Evolutionary conservation across 2,329 filamentous ascomycete species (phyloP).

Genomic region (Colletotrichum liaoningense): DNA sequence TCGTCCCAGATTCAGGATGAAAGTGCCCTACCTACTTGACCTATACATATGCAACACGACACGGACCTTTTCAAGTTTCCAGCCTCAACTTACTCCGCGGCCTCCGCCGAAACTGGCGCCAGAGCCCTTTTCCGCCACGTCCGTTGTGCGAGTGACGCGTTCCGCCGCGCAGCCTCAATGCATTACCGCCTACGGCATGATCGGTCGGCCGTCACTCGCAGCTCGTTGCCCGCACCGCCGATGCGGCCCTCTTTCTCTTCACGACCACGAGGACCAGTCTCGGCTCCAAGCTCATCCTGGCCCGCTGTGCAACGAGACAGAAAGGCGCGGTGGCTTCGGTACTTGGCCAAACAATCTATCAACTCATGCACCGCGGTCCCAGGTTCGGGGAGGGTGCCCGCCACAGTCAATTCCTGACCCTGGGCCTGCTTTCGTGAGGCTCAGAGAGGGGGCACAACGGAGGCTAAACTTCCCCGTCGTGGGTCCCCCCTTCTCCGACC

Average conservation of each 20-base stretch:
- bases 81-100: conserved; percentile 26
- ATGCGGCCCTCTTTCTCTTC: background rate
- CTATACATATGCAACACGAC: conserved; percentile 29
- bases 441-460: conserved; percentile 47
- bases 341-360: conserved; percentile 10
- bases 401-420: background rate
- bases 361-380: conserved; percentile 11
- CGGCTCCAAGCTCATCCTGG: conserved; percentile 2
- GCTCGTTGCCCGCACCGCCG: conserved; percentile 5
- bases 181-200: conserved; percentile 28
- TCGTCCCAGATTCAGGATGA: conserved; percentile 36
- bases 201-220: conserved; percentile 19
- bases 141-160: conserved; percentile 27
- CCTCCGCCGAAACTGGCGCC: conserved; percentile 34
- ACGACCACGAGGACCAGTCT: background rate
- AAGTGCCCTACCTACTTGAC: conserved; percentile 23
- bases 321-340: conserved; percentile 9
- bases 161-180: conserved; percentile 32
- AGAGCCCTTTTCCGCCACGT: conserved; percentile 32
- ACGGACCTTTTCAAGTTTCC: conserved; percentile 22
- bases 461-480: conserved; percentile 20
- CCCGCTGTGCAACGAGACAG: background rate
- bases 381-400: background rate
- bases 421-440: conserved; percentile 35
- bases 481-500: conserved; percentile 13